These are phyloP conservation scores for Aspergillus bombycis DNA, from an alignment of 2,329 filamentous ascomycete genomes.

Conservation along the genomic window DNA sequence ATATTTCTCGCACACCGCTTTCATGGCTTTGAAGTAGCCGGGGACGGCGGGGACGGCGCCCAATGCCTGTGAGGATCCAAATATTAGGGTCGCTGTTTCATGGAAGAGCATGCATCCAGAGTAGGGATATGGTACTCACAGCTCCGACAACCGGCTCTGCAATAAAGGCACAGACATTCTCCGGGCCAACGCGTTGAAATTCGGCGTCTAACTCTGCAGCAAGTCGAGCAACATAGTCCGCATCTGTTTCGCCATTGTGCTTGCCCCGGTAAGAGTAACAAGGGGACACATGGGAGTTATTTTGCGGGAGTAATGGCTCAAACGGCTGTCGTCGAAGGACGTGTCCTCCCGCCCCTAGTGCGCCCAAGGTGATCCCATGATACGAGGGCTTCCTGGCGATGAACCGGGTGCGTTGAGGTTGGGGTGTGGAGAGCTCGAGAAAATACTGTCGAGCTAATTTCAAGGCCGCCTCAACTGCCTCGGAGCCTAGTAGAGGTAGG, in stretches of 20 bases:
- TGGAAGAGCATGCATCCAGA: neutral
- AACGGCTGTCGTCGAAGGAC: conserved; percentile 63
- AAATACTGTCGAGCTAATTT: conserved; percentile 71
- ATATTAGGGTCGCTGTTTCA: neutral
- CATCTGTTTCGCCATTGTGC: conserved; percentile 55
- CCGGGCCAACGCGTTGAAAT: conserved; percentile 65
- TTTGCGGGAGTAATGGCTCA: conserved; percentile 59
- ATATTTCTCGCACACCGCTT: conserved; percentile 68
- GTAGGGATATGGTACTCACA: conserved; percentile 46
- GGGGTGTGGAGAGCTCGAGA: conserved; percentile 55
- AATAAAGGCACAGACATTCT: conserved; percentile 71
- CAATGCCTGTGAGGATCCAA: conserved; percentile 52
- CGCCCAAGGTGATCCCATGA: conserved; percentile 71
- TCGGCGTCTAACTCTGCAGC: conserved; percentile 68
- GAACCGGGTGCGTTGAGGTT: conserved; percentile 61
- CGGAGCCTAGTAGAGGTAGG: conserved; percentile 57
- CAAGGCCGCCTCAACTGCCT: conserved; percentile 69
- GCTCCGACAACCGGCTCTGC: conserved; percentile 74
- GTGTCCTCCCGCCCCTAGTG: conserved; percentile 68
- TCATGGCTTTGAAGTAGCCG: conserved; percentile 72
- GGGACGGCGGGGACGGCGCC: conserved; percentile 68
- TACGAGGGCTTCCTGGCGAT: conserved; percentile 69
- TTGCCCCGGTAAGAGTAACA: conserved; percentile 68
- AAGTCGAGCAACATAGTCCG: conserved; percentile 63
- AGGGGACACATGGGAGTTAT: conserved; percentile 65